Evolutionary conservation across 306 rosid genomes (phyloP).

Genomic region (Ammopiptanthus mongolicus): DNA sequence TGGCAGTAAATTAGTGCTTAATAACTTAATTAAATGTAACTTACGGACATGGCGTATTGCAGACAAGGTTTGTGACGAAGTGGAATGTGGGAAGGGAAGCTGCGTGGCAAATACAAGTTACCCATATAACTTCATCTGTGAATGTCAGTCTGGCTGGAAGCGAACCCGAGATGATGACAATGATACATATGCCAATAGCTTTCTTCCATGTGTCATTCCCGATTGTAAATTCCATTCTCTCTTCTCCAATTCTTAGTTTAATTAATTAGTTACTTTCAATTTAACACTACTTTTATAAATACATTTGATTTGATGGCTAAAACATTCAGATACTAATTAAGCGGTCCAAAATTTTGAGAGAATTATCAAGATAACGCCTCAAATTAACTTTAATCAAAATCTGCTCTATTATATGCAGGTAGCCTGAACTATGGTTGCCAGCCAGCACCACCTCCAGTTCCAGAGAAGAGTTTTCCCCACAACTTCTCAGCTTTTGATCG

Average conservation of each 20-base stretch:
- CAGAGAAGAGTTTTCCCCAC: slow-evolving; percentile 36
- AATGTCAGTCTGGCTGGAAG: slow-evolving; percentile 66
- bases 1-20: not conserved
- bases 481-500: slow-evolving; percentile 64
- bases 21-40: not conserved
- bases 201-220: slow-evolving; percentile 92
- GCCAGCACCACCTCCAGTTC: slow-evolving; percentile 67
- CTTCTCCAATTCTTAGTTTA: no score
- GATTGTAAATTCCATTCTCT: slow-evolving; percentile 36
- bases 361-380: not conserved
- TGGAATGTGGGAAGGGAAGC: slow-evolving; percentile 73
- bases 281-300: no score
- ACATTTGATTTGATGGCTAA: not conserved
- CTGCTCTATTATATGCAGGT: slow-evolving; percentile 36
- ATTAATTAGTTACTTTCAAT: no score
- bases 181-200: slow-evolving; percentile 35
- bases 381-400: not conserved
- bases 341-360: not conserved
- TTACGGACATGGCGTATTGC: not conserved
- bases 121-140: slow-evolving; percentile 47
- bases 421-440: slow-evolving; percentile 65
- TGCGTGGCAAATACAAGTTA: slow-evolving; percentile 32
- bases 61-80: slow-evolving; percentile 51
- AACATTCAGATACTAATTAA: not conserved
- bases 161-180: slow-evolving; percentile 36